Base-by-base conservation (phyloP, 2,329 filamentous ascomycete species). In the Apiospora arundinis region DNA sequence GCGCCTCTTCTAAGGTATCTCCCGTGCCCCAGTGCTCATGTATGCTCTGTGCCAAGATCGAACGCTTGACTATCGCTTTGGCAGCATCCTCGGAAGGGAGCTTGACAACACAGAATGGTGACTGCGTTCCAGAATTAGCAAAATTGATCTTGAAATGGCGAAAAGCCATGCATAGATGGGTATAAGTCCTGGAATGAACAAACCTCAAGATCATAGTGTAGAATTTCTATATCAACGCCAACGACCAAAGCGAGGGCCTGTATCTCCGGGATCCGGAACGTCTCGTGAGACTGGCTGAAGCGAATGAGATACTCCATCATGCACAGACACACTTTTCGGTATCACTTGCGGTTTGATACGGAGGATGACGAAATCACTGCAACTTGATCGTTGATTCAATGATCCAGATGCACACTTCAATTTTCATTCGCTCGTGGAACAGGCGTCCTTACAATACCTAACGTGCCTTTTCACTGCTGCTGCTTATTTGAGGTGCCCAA, bases 11-110 rank as follows among this genome's bases (percentile, higher is more conserved):
- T 77, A 97, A 92, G 65, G 86, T 90, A 14, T 83, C 77, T 18
- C 92, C 95, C 46, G 85, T 84, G 23, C 93, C 95, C 95, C 96
- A 98, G 74, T 98, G 89, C 79, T 97, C 94, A 83, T 96, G 93
- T 75, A 98, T 93, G 65, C 90, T 91, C 82, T 95, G 93, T 32
- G 91, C 90, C 68, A 98, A 87, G 75, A 98, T 93, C 66, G 93
- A 94, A 74, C 95, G 92, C 68, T 86, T 85, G 67, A 97, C 87
- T 28, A 98, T 86, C 11, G 84, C 84, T 68, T 85, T 85, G 8
- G 95, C 95, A 28, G 90, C 89, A 28, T 87, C 85, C 73, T 87
- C 85, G 56, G 92, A 90, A 48, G 88, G 86, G 18, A 98, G 86
- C 67, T 86, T 87, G 69, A 97, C 87, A 72, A 97, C 85, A 80